A percentile compares a stretch with the other conserved stretches of the same genome.
Conservation (phyloP, 352 stramenopile genomes). For the Phytophthora rubi region DNA sequence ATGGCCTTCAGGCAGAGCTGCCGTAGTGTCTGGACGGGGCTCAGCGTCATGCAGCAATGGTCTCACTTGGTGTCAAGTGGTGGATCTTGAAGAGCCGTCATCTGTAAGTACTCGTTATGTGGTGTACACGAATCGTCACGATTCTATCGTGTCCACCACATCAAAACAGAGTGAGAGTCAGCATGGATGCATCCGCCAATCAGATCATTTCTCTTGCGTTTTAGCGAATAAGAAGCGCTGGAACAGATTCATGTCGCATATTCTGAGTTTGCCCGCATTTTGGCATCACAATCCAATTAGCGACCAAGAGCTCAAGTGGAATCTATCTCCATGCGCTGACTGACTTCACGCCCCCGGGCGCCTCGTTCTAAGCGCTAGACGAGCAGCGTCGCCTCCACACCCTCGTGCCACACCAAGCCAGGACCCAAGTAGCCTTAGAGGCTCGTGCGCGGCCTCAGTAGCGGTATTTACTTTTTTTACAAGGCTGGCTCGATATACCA, state of each 20-base stretch:
- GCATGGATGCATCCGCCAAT: slow-evolving; percentile 16
- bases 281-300: slow-evolving; percentile 18
- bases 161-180: slow-evolving; percentile 10
- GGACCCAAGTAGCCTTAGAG: no score
- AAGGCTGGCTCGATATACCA: no score
- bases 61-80: background rate
- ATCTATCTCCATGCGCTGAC: no score
- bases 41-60: background rate
- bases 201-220: background rate
- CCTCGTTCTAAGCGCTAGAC: no score
- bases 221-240: slow-evolving; percentile 11
- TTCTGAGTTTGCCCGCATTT: background rate
- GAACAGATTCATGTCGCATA: slow-evolving; percentile 8
- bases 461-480: no score
- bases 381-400: no score
- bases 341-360: no score
- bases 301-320: background rate
- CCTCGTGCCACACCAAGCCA: no score
- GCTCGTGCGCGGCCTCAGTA: no score
- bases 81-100: slow-evolving; percentile 27
- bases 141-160: background rate
- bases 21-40: slow-evolving; percentile 32
- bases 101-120: background rate
- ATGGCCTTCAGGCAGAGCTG: slow-evolving; percentile 39
- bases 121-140: background rate